Percentiles rank a stretch among this genome's conserved stretches.
phyloP scores from a whole-genome alignment of 164 flowering plant genomes.

The Vitis cinerea region DNA sequence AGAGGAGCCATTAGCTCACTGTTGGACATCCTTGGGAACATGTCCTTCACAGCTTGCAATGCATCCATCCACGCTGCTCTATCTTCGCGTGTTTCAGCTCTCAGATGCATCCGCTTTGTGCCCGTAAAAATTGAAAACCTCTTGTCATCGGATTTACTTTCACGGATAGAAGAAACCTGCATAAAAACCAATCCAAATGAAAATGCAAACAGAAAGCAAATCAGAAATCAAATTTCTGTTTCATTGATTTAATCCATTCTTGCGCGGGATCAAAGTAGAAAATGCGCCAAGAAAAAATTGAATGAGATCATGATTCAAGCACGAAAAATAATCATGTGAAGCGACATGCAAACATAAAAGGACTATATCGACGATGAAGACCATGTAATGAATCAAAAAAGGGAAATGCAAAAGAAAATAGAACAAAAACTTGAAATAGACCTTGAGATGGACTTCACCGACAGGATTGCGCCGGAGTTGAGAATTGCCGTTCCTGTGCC shows the following conservation, averaged over 20 bases:
- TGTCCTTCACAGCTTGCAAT: constrained; percentile 85
- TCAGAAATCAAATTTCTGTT: neutral
- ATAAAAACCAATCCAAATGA: neutral
- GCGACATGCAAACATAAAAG: too few species aligned
- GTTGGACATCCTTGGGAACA: constrained; percentile 91
- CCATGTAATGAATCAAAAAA: neutral
- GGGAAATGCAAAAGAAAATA: neutral
- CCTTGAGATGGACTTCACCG: constrained; percentile 79
- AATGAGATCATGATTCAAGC: neutral
- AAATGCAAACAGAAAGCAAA: neutral
- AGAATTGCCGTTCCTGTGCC: constrained; percentile 20
- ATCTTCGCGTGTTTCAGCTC: constrained; percentile 84
- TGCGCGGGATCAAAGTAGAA: too few species aligned
- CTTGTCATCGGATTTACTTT: constrained; percentile 65
- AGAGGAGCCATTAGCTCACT: constrained; percentile 77
- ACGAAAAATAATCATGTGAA: neutral
- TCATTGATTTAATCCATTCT: too few species aligned
- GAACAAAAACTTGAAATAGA: constrained; percentile 4
- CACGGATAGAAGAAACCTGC: constrained; percentile 47
- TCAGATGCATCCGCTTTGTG: constrained; percentile 82
- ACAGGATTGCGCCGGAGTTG: constrained; percentile 54
- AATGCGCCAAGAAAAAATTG: neutral
- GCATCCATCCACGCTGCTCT: constrained; percentile 84
- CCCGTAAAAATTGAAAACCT: constrained; percentile 64
- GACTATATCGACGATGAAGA: neutral